Conservation (phyloP, 1,284 basidiomycete species). For the Apiotrichum porosum region DNA sequence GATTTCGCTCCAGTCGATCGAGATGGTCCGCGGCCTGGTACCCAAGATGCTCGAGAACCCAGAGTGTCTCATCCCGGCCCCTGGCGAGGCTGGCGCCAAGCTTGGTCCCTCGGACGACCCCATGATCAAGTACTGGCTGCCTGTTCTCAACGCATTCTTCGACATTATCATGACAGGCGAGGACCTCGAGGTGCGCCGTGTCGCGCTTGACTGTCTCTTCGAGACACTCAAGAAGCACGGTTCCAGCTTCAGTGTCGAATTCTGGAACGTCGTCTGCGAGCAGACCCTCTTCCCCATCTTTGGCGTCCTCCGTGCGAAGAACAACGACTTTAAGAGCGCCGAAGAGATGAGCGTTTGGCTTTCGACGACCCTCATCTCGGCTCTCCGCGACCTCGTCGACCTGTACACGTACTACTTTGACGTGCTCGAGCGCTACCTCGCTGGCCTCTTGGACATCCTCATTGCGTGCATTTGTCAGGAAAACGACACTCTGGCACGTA, state of each 20-base stretch:
- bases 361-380: slow-evolving; percentile 98
- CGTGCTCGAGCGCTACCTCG: slow-evolving; percentile 80
- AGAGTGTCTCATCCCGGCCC: slow-evolving; percentile 63
- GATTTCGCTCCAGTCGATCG: slow-evolving; percentile 91
- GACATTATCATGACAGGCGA: slow-evolving; percentile 99
- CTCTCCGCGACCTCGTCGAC: slow-evolving; percentile 89
- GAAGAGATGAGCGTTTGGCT: slow-evolving; percentile 99
- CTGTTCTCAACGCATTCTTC: slow-evolving; percentile 92
- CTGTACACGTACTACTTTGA: slow-evolving; percentile 96
- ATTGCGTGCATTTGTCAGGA: slow-evolving; percentile 99
- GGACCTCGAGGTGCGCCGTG: slow-evolving; percentile 92
- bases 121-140: slow-evolving; percentile 96
- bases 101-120: slow-evolving; percentile 59
- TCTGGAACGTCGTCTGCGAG: slow-evolving; percentile 97
- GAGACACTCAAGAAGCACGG: slow-evolving; percentile 90
- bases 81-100: slow-evolving; percentile 12
- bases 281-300: slow-evolving; percentile 99
- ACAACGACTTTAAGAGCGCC: slow-evolving; percentile 85
- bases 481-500: slow-evolving; percentile 95
- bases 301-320: slow-evolving; percentile 65
- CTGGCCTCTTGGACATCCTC: slow-evolving; percentile 85
- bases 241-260: slow-evolving; percentile 76
- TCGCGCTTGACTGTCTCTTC: slow-evolving; percentile 93
- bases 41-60: slow-evolving; percentile 83
- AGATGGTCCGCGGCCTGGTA: slow-evolving; percentile 88